Evolutionary conservation across 164 flowering plant genomes (phyloP), one percentile per base, ranked within the genome.

Genomic region (Liriodendron chinense): DNA sequence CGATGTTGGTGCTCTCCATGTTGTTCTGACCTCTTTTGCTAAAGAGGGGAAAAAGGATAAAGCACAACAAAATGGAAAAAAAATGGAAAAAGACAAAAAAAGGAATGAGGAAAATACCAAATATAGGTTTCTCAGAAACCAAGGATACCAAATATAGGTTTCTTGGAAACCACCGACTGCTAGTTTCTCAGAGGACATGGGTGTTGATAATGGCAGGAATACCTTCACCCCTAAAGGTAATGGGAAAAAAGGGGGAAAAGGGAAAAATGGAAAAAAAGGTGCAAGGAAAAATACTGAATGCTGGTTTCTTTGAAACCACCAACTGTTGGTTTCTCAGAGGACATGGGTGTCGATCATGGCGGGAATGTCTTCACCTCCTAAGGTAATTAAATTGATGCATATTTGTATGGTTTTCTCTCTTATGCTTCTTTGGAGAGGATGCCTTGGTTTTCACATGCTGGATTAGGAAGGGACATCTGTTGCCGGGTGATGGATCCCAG

Each of bases 311-410:
- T 12, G 59, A 53, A 53, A 16, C 9, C 59, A 53, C 59, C 59
- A 63, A 18, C 1, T 63, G 23, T 10, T 63, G 66, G 66, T 63
- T 63, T 63, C 20, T n/a, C 66, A 63, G 25, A 63, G 66, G 66
- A 63, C 66, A 7, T 21, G 9, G 10, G 23, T 63, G 66, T 21
- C 20, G 22, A 18, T 63, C 6, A 63, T 63, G 66, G 66, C 66
- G 6, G 21, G 66, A 63, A 63, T 63, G 20, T 63, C 66, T 63
- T 21, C 9, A 63, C 24, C 23, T 9, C 22, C 20, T n/a, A 63
- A 63, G 66, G 66, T 63, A 63, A 18, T 63, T 21, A 18, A 63
- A 57, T 57, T 57, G 62, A 57, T 57, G 66, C 66, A n/a, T 63
- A 63, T 63, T 63, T 7, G 20, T 8, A 63, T 63, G 66, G 22